These are phyloP conservation scores for Kwoniella pini DNA, from an alignment of 768 basidiomycete genomes.

Conservation along the genomic window DNA sequence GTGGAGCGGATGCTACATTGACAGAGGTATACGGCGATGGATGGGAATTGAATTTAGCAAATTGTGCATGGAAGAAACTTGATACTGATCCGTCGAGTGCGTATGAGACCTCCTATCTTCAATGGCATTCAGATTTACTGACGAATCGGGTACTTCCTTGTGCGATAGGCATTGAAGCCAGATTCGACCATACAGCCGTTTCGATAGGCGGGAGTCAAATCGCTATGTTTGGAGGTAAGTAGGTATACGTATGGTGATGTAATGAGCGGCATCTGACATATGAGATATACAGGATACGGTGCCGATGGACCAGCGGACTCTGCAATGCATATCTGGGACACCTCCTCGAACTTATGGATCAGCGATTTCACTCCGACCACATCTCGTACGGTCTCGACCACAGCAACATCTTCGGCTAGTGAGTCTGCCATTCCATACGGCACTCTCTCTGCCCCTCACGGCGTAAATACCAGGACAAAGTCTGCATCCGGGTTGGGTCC, in stretches of 20 bases:
- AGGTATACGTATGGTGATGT: neutral
- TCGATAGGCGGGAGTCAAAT: slow-evolving; percentile 62
- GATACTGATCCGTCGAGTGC: slow-evolving; percentile 57
- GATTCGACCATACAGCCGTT: slow-evolving; percentile 75
- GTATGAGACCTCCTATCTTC: slow-evolving; percentile 55
- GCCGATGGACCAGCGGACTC: slow-evolving; percentile 62
- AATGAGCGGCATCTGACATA: neutral
- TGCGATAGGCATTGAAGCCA: slow-evolving; percentile 61
- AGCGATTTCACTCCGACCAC: slow-evolving; percentile 7
- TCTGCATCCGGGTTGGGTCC: slow-evolving; percentile 7
- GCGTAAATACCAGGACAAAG: neutral
- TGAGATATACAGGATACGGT: slow-evolving; percentile 58
- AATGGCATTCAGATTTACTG: slow-evolving; percentile 50
- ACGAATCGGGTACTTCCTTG: slow-evolving; percentile 52
- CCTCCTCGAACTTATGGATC: slow-evolving; percentile 34
- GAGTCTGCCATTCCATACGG: slow-evolving; percentile 3
- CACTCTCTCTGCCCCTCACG: neutral
- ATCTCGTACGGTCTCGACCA: neutral
- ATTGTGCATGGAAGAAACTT: slow-evolving; percentile 68
- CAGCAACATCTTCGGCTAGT: slow-evolving; percentile 10
- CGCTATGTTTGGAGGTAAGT: slow-evolving; percentile 64
- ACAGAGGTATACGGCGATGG: slow-evolving; percentile 48
- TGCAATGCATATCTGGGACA: slow-evolving; percentile 55
- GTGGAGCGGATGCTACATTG: slow-evolving; percentile 67
- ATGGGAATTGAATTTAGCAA: slow-evolving; percentile 42